These are phyloP conservation scores for Cladosporium sphaerospermum DNA, from an alignment of 2,329 filamentous ascomycete genomes.

Conservation along the genomic window DNA sequence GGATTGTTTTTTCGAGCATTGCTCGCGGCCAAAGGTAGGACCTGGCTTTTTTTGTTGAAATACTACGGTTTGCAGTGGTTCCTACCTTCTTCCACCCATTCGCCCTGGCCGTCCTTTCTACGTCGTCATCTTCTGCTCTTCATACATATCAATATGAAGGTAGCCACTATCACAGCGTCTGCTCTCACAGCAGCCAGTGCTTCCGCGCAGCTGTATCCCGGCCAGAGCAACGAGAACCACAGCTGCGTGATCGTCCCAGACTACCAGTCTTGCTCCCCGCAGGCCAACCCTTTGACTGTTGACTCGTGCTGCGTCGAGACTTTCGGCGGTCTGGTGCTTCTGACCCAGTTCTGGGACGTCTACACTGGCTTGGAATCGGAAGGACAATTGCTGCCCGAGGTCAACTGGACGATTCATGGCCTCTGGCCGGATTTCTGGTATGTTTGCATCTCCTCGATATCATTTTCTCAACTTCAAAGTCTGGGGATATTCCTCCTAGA, in stretches of 20 bases:
- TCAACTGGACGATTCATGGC: constrained; percentile 56
- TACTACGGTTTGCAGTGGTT: not conserved
- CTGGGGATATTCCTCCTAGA: too few species aligned
- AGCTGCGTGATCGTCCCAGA: constrained; percentile 43
- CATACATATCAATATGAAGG: constrained; percentile 15
- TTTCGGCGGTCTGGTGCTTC: constrained; percentile 55
- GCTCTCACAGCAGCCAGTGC: constrained; percentile 16
- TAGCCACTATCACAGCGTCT: constrained; percentile 9
- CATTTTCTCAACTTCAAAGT: too few species aligned
- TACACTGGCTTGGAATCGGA: constrained; percentile 55
- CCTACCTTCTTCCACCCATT: not conserved
- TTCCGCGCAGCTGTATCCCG: constrained; percentile 37
- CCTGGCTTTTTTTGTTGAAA: not conserved
- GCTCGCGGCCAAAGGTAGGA: not conserved
- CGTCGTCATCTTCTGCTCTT: not conserved
- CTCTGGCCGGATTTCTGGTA: constrained; percentile 50
- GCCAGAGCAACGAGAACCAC: constrained; percentile 49
- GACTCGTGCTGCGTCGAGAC: constrained; percentile 62
- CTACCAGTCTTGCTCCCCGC: constrained; percentile 45
- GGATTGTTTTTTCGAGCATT: not conserved
- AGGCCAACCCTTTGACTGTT: constrained; percentile 37
- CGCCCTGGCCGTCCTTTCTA: not conserved
- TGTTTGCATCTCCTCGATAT: not conserved
- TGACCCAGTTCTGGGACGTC: constrained; percentile 60
- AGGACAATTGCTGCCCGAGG: constrained; percentile 52